Conservation (phyloP, 306 rosid species). For the Amphicarpaea edgeworthii region DNA sequence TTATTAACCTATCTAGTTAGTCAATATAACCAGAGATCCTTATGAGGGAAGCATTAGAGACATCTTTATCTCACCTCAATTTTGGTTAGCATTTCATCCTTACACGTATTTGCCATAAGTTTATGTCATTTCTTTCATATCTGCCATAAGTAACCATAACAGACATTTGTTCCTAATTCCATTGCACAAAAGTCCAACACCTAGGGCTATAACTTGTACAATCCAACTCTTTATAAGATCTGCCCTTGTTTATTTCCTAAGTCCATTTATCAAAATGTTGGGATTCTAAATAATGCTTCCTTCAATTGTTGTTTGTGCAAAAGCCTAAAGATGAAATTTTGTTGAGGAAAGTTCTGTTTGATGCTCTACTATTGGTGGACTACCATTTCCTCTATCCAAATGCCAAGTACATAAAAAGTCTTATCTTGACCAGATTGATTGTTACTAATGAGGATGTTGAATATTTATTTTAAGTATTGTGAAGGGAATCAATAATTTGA, state of each 20-base stretch:
- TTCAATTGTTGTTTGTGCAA: conserved; percentile 55
- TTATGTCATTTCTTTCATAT: conserved; percentile 11
- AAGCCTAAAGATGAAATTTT: conserved; percentile 66
- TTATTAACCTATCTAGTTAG: too few relatives aligned
- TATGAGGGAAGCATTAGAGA: conserved; percentile 65
- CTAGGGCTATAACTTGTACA: not conserved
- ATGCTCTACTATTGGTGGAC: conserved; percentile 75
- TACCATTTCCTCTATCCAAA: conserved; percentile 66
- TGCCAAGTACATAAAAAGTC: conserved; percentile 47
- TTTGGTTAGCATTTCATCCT: conserved; percentile 58
- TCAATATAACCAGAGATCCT: conserved; percentile 68
- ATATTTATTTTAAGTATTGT: too few relatives aligned
- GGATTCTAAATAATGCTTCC: not conserved
- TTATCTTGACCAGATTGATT: conserved; percentile 69
- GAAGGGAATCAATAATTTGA: too few relatives aligned
- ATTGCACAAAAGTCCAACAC: conserved; percentile 17
- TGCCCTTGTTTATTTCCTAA: not conserved
- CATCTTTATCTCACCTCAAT: conserved; percentile 58
- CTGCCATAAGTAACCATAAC: not conserved
- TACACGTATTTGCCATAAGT: not conserved
- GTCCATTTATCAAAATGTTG: conserved; percentile 23
- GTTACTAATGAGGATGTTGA: conserved; percentile 65
- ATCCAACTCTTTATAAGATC: not conserved
- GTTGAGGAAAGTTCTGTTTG: conserved; percentile 70
- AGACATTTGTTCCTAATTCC: not conserved